Evolutionary conservation across 805 yeast species (phyloP), one percentile per base, ranked within the genome.

Genomic region (Deakozyma indianensis): DNA sequence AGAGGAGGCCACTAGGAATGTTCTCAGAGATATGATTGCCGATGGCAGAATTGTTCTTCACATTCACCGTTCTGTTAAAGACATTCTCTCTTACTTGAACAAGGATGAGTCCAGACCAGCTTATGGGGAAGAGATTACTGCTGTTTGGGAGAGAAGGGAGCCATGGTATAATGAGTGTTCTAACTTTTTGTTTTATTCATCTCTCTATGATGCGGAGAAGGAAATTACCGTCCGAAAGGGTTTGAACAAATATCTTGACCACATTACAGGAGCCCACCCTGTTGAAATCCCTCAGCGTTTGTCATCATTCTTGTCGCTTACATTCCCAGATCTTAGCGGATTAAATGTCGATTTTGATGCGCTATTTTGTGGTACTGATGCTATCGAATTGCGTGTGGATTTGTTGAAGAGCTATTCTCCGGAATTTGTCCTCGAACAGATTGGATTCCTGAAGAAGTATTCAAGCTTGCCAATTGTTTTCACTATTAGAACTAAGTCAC

Each of bases 31-130:
- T 4, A 83, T 77, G 60, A 56, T 61, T 35, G 62, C 64, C 4
- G 55, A 65, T 21, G 83, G 83, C 22, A 95, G 95, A 35, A 72
- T 83, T 51, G 97, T 92, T 11, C 68, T 92, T 46, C 96, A 92
- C 56, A 70, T 92, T 48, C 96, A 90, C 61, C 80, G 99, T 52
- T 83, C 84, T 55, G 73, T 90, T 50, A 79, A 77, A 47, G 82
- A 84, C 53, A 85, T 94, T 24, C 77, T 87, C 35, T 68, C 70
- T 7, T 86, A 84, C 61, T 71, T 92, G 52, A 72, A 78, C 45
- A 63, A 68, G 47, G 99, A 92, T 62, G 77, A 83, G 42, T 70
- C 87, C 0, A 74, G 99, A 59, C 99, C 99, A 15, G 83, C 95
- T 1, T 88, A 80, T 55, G 71, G 71, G 11, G 84, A 78, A 53